A percentile compares a stretch with the other conserved stretches of the same genome.
phyloP scores from a whole-genome alignment of 2,329 filamentous ascomycete species.

The Paradendryphiella salina region DNA sequence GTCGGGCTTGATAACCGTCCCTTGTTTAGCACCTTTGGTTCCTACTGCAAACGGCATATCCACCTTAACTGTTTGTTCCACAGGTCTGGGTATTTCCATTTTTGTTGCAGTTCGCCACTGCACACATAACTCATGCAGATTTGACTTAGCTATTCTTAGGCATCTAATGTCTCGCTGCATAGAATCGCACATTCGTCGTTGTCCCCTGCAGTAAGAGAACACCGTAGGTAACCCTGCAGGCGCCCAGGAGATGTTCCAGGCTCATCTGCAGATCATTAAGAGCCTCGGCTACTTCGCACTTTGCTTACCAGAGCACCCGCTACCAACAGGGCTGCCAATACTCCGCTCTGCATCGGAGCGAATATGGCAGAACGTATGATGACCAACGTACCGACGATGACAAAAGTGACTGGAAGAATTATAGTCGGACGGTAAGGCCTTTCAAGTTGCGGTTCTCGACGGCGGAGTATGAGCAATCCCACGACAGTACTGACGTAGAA shows the following conservation, averaged over 20 bases:
- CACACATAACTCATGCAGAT: neutral
- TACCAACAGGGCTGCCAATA: slow-evolving; percentile 58
- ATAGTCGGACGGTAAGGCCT: slow-evolving; percentile 61
- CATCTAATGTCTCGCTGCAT: neutral
- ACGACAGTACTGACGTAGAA: slow-evolving; percentile 67
- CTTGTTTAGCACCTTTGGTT: slow-evolving; percentile 4
- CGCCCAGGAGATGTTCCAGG: neutral
- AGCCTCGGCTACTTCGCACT: slow-evolving; percentile 20
- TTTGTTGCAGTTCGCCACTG: neutral
- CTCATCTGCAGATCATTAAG: neutral
- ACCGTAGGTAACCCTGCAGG: neutral
- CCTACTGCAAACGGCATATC: neutral
- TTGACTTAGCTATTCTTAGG: neutral
- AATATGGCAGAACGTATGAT: slow-evolving; percentile 63
- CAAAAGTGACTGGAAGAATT: slow-evolving; percentile 57
- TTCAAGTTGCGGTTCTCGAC: slow-evolving; percentile 58
- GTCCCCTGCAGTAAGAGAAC: neutral
- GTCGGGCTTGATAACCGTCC: slow-evolving; percentile 1
- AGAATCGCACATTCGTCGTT: neutral
- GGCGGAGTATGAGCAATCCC: slow-evolving; percentile 61
- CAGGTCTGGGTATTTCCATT: neutral
- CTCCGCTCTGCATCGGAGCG: slow-evolving; percentile 57
- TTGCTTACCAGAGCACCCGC: slow-evolving; percentile 51
- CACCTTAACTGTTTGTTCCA: neutral
- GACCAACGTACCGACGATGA: slow-evolving; percentile 63